phyloP scores from a whole-genome alignment of 2,329 filamentous ascomycete species.

The Chrysoporthe cubensis region DNA sequence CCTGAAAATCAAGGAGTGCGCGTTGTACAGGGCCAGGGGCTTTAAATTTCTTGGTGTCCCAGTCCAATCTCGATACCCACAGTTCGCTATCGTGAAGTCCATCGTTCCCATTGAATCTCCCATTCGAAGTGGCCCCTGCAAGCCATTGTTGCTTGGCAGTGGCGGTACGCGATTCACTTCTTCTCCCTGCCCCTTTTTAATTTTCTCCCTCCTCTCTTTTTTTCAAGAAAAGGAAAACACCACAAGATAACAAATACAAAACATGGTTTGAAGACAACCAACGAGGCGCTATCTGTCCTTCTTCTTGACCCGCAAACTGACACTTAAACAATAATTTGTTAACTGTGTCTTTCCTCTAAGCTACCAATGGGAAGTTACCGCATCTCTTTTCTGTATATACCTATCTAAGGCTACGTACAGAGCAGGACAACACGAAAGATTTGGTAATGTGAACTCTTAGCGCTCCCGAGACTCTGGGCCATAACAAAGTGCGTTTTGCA shows the following conservation, averaged over 20 bases:
- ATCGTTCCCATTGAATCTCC: not conserved
- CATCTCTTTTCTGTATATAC: too few relatives aligned
- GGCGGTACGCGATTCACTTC: not conserved
- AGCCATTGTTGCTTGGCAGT: not conserved
- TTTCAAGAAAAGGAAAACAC: not conserved
- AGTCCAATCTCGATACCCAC: not conserved
- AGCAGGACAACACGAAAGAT: too few relatives aligned
- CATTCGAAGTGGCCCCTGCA: not conserved
- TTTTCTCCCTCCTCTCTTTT: not conserved
- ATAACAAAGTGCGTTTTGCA: not conserved
- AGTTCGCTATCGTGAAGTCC: not conserved
- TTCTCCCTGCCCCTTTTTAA: not conserved
- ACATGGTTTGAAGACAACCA: not conserved
- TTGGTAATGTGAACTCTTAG: not conserved
- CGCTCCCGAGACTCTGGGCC: not conserved
- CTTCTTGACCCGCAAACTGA: not conserved
- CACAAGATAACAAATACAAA: too few relatives aligned
- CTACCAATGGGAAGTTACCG: too few relatives aligned
- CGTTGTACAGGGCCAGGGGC: not conserved
- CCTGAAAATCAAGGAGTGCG: conserved; percentile 1
- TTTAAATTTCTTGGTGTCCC: not conserved
- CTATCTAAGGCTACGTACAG: too few relatives aligned
- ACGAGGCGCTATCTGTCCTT: not conserved
- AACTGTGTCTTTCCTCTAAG: not conserved
- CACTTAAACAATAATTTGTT: not conserved